Evolutionary conservation across 1,139 yeast genomes (phyloP).

Genomic region (Arxiozyma slooffiae): DNA sequence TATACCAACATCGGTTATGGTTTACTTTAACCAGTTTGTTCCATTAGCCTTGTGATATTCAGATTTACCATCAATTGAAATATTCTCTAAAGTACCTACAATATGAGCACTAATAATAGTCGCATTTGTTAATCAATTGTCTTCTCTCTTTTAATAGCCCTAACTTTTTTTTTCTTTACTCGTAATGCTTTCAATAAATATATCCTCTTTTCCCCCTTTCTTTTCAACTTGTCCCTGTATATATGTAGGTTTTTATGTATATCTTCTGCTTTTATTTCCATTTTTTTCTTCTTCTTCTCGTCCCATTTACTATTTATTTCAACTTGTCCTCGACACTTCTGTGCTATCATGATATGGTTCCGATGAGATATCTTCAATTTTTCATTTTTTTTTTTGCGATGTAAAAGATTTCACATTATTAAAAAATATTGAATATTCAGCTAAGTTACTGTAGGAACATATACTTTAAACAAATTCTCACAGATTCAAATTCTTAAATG

Average conservation of each 20-base stretch:
- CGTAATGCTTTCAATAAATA: constrained; percentile 19
- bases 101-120: too few relatives aligned
- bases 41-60: not conserved
- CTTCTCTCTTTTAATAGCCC: constrained; percentile 18
- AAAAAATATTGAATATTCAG: not conserved
- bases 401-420: not conserved
- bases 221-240: too few relatives aligned
- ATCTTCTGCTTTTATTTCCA: not conserved
- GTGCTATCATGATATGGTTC: not conserved
- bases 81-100: too few relatives aligned
- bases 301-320: not conserved
- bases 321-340: not conserved
- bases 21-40: not conserved
- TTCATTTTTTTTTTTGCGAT: not conserved
- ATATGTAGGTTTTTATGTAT: not conserved
- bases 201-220: constrained; percentile 7
- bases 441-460: too few relatives aligned
- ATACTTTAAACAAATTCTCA: not conserved
- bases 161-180: constrained; percentile 16
- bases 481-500: not conserved
- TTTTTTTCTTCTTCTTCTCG: not conserved
- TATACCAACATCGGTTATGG: constrained; percentile 7
- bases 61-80: not conserved
- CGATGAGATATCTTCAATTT: not conserved
- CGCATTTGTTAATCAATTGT: not conserved